phyloP scores from a whole-genome alignment of 2,329 filamentous ascomycete species.

The Penicillium sp. region DNA sequence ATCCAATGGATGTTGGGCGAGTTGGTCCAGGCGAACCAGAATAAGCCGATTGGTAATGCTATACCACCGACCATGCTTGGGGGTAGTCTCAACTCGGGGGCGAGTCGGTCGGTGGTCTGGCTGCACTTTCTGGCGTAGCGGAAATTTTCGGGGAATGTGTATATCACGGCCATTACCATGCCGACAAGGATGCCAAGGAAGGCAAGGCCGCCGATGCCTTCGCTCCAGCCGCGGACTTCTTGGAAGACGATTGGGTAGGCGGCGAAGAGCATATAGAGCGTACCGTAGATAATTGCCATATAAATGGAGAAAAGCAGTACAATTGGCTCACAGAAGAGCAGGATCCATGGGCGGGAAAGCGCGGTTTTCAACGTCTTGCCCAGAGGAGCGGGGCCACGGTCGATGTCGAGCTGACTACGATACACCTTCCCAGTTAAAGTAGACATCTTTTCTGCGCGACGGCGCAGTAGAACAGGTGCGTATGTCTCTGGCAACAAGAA shows the following conservation, averaged over 20 bases:
- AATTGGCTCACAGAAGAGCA: slow-evolving; percentile 32
- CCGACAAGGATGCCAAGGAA: slow-evolving; percentile 34
- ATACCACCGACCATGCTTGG: slow-evolving; percentile 46
- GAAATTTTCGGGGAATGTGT: slow-evolving; percentile 31
- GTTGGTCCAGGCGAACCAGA: slow-evolving; percentile 36
- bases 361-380: slow-evolving; percentile 24
- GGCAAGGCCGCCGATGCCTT: slow-evolving; percentile 27
- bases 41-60: slow-evolving; percentile 28
- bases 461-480: slow-evolving; percentile 30
- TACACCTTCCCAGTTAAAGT: slow-evolving; percentile 30
- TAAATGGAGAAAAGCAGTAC: slow-evolving; percentile 31
- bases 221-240: slow-evolving; percentile 28
- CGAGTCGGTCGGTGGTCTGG: slow-evolving; percentile 27
- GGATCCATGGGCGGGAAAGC: slow-evolving; percentile 29
- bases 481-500: slow-evolving; percentile 31
- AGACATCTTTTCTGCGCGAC: slow-evolving; percentile 26
- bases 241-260: slow-evolving; percentile 34
- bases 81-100: slow-evolving; percentile 57
- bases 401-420: slow-evolving; percentile 26
- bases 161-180: slow-evolving; percentile 27
- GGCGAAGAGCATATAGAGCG: slow-evolving; percentile 33
- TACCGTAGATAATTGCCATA: slow-evolving; percentile 32
- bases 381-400: slow-evolving; percentile 23
- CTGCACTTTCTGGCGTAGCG: slow-evolving; percentile 29
- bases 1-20: slow-evolving; percentile 25